A percentile compares a stretch with the other conserved stretches of the same genome.
Evolutionary conservation across 305 asterid genomes (phyloP).

Genomic region (Plantago coronopus): DNA sequence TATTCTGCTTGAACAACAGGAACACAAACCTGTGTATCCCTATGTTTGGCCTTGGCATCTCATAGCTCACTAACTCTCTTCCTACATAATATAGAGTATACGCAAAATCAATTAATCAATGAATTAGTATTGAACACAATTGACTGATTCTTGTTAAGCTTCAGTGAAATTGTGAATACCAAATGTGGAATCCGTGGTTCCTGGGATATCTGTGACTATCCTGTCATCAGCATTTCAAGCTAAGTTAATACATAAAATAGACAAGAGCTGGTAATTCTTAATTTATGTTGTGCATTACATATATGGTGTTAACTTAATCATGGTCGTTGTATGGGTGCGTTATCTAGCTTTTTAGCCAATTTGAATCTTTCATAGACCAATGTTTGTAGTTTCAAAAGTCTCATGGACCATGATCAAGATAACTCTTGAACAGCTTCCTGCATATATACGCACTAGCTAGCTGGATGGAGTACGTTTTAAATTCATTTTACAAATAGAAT

Average conservation of each 20-base stretch:
- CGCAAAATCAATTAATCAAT: not conserved
- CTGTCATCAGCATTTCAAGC: conserved; percentile 32
- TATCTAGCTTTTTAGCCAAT: too few relatives aligned
- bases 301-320: too few relatives aligned
- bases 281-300: too few relatives aligned
- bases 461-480: too few relatives aligned
- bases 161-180: conserved; percentile 35
- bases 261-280: too few relatives aligned
- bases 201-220: conserved; percentile 87
- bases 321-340: too few relatives aligned
- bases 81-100: conserved; percentile 34
- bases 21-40: conserved; percentile 83
- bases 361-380: too few relatives aligned
- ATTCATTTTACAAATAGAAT: too few relatives aligned
- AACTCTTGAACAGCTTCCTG: too few relatives aligned
- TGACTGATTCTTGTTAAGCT: not conserved
- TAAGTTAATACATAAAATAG: not conserved
- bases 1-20: conserved; percentile 66
- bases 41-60: conserved; percentile 75
- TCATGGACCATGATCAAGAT: too few relatives aligned
- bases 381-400: too few relatives aligned
- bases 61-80: conserved; percentile 65
- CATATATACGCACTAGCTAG: too few relatives aligned
- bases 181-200: conserved; percentile 80
- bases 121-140: not conserved